Conservation (phyloP, 2,329 filamentous ascomycete genomes). For the Ophidiomyces ophidiicola region DNA sequence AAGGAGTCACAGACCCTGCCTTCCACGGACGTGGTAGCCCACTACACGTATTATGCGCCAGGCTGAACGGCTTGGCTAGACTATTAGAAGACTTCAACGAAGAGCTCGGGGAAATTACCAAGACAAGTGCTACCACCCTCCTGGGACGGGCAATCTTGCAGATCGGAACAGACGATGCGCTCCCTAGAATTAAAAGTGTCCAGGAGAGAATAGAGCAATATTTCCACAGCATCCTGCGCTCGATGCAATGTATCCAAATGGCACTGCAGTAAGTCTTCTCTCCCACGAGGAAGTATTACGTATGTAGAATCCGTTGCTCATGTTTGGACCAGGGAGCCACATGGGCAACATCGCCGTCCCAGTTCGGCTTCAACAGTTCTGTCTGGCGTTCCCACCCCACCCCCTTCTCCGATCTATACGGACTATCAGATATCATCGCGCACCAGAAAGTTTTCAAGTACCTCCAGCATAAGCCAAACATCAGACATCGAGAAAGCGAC, state of each 20-base stretch:
- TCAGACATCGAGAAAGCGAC: slow-evolving; percentile 8
- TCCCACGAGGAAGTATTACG: neutral
- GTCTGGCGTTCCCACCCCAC: neutral
- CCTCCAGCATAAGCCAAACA: slow-evolving; percentile 3
- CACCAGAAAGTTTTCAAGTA: slow-evolving; percentile 1
- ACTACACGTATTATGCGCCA: slow-evolving; percentile 3
- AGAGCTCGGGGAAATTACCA: slow-evolving; percentile 9
- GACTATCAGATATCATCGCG: neutral
- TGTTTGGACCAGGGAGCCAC: neutral
- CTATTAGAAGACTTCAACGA: slow-evolving; percentile 5
- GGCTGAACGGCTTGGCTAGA: neutral
- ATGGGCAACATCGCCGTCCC: neutral
- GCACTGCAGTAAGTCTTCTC: slow-evolving; percentile 3
- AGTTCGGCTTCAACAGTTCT: neutral
- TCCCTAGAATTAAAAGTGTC: slow-evolving; percentile 6
- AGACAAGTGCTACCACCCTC: slow-evolving; percentile 2
- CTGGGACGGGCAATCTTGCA: slow-evolving; percentile 8
- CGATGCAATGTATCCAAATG: slow-evolving; percentile 4
- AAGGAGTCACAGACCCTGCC: slow-evolving; percentile 3
- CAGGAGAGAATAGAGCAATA: slow-evolving; percentile 6
- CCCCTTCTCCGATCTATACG: neutral
- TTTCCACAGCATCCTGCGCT: slow-evolving; percentile 1
- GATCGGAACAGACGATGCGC: slow-evolving; percentile 4
- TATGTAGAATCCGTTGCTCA: neutral
- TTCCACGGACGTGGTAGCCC: slow-evolving; percentile 3